These are phyloP conservation scores for Graphilbum fragrans DNA, from an alignment of 2,329 filamentous ascomycete genomes.

Conservation along the genomic window DNA sequence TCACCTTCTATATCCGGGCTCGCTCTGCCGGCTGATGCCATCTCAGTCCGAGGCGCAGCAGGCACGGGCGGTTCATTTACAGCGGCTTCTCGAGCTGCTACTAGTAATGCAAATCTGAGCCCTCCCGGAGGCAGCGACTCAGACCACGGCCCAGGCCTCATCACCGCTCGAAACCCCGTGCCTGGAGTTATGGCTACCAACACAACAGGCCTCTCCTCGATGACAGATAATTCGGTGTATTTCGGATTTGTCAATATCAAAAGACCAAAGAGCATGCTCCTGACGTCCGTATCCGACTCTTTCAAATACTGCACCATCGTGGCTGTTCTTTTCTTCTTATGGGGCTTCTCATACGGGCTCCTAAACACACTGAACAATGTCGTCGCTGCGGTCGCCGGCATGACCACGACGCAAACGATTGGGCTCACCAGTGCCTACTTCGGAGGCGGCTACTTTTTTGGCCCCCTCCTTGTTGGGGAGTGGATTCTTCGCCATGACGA, in stretches of 20 bases:
- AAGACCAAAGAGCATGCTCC: slow-evolving; percentile 57
- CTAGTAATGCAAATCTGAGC: no score
- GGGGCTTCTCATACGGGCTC: slow-evolving; percentile 84
- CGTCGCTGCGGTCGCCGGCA: slow-evolving; percentile 49
- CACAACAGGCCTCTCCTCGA: not conserved
- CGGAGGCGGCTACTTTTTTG: slow-evolving; percentile 56
- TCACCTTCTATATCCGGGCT: no score
- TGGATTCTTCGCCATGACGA: slow-evolving; percentile 59
- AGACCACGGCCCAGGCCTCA: no score
- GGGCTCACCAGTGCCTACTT: slow-evolving; percentile 62
- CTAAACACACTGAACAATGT: slow-evolving; percentile 69
- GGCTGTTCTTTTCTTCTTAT: slow-evolving; percentile 67
- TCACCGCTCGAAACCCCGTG: not conserved
- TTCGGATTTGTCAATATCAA: slow-evolving; percentile 69
- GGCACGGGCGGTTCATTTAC: not conserved
- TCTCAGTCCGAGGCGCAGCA: not conserved
- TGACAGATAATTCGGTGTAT: slow-evolving; percentile 32
- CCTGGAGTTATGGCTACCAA: no score
- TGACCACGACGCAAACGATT: slow-evolving; percentile 49
- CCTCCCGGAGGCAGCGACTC: no score
- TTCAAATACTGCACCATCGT: slow-evolving; percentile 63
- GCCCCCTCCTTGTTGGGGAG: slow-evolving; percentile 56
- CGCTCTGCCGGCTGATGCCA: no score
- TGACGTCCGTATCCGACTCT: slow-evolving; percentile 50
- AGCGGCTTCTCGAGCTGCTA: no score